Evolutionary conservation across 331 rosid species (phyloP).

Genomic region (Malus hybrid): DNA sequence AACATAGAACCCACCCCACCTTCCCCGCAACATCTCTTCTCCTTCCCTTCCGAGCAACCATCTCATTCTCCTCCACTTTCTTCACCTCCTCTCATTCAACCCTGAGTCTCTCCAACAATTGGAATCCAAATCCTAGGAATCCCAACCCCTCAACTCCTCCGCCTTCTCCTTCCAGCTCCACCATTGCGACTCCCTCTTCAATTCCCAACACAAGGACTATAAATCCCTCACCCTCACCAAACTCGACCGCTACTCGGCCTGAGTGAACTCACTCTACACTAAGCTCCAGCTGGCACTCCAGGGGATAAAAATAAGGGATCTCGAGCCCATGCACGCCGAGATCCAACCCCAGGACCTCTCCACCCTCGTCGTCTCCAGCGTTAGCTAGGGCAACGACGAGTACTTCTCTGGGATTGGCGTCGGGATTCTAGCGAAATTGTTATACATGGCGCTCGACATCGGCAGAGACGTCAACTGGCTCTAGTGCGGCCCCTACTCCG

Average conservation of each 20-base stretch:
- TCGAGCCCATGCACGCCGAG: conserved; percentile 11
- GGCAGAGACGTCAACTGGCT: conserved; percentile 89
- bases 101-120: conserved; percentile 16
- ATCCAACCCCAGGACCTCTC: conserved; percentile 48
- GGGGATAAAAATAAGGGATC: too few relatives aligned
- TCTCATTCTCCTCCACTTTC: conserved; percentile 18
- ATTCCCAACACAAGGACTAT: too few relatives aligned
- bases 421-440: conserved; percentile 48
- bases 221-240: too few relatives aligned
- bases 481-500: conserved; percentile 76
- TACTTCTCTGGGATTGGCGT: conserved; percentile 69
- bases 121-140: neutral
- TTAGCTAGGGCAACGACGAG: conserved; percentile 70
- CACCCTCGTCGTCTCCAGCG: conserved; percentile 59
- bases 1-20: too few relatives aligned
- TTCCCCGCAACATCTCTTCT: neutral
- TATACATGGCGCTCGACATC: conserved; percentile 76
- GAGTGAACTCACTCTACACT: too few relatives aligned
- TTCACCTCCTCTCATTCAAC: conserved; percentile 28
- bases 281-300: too few relatives aligned
- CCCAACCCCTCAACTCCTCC: conserved; percentile 14
- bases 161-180: conserved; percentile 34
- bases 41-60: neutral
- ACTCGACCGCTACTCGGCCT: too few relatives aligned
- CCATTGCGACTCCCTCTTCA: conserved; percentile 29